Conservation (phyloP, 192 early-diverging fungal genomes). For the Coemansia sp. region DNA sequence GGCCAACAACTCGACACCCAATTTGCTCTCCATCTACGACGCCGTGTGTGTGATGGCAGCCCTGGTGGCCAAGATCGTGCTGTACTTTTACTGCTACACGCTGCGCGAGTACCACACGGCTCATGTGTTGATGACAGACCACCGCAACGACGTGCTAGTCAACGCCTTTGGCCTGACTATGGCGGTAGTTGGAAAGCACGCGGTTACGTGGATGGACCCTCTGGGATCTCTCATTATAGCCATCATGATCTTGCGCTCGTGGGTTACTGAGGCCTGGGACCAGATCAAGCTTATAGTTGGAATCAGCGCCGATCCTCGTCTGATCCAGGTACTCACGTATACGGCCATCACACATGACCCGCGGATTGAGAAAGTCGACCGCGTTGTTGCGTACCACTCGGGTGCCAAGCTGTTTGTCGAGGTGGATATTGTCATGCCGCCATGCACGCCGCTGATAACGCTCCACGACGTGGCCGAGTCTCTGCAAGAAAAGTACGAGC, state of each 20-base stretch:
- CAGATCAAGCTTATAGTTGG: conserved; percentile 77
- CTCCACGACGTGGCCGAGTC: conserved; percentile 93
- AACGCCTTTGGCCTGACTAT: conserved; percentile 71
- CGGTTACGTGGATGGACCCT: conserved; percentile 71
- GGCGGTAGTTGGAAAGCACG: conserved; percentile 59
- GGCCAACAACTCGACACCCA: conserved; percentile 39
- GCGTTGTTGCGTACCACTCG: conserved; percentile 81
- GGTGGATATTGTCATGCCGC: conserved; percentile 92
- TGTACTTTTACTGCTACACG: conserved; percentile 68
- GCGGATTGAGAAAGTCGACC: conserved; percentile 69
- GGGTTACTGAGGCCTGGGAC: conserved; percentile 66
- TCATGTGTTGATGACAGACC: conserved; percentile 65
- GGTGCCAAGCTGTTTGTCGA: conserved; percentile 91
- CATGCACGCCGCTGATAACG: conserved; percentile 71
- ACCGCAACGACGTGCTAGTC: conserved; percentile 72
- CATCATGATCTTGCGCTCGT: conserved; percentile 66
- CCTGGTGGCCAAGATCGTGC: conserved; percentile 59
- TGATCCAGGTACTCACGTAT: conserved; percentile 84
- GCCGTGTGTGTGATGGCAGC: conserved; percentile 58
- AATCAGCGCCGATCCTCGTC: conserved; percentile 73
- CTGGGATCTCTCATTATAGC: conserved; percentile 67
- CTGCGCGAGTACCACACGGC: conserved; percentile 60
- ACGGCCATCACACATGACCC: conserved; percentile 76
- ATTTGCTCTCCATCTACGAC: conserved; percentile 50
- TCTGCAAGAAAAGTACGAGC: conserved; percentile 87